phyloP scores from a whole-genome alignment of 108 stramenopile species.

The Stephanodiscus triporus region DNA sequence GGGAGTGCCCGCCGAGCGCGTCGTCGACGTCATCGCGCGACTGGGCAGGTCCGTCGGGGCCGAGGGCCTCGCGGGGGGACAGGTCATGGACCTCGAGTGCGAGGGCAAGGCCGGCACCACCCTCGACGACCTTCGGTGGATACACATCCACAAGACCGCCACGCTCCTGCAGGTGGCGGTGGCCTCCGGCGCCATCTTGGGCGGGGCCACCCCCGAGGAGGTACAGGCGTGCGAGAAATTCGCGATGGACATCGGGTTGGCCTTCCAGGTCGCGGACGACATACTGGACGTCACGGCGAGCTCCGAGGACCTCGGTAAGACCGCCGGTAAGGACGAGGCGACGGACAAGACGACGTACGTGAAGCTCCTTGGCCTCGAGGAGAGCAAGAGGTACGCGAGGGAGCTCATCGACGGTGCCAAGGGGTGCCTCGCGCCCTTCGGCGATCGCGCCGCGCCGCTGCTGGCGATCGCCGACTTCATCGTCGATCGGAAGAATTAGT shows the following conservation, averaged over 20 bases:
- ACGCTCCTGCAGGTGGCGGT: conserved; percentile 92
- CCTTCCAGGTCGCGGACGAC: conserved; percentile 98
- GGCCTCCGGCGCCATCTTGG: conserved; percentile 90
- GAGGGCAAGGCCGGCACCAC: conserved; percentile 90
- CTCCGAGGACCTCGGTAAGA: conserved; percentile 94
- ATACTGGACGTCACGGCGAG: conserved; percentile 96
- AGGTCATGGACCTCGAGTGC: conserved; percentile 95
- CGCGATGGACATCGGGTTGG: conserved; percentile 94
- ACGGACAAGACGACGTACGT: conserved; percentile 94
- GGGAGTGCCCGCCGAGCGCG: conserved; percentile 70
- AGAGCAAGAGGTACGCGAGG: conserved; percentile 85
- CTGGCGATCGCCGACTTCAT: conserved; percentile 94
- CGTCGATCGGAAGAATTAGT: conserved; percentile 90
- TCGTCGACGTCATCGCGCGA: conserved; percentile 89
- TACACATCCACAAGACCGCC: conserved; percentile 97
- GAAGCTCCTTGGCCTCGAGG: conserved; percentile 93
- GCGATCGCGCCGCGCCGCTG: conserved; percentile 85
- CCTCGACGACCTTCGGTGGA: conserved; percentile 94
- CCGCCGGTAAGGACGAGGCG: conserved; percentile 93
- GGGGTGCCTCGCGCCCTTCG: conserved; percentile 83
- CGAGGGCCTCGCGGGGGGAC: conserved; percentile 92
- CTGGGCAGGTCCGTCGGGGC: conserved; percentile 91
- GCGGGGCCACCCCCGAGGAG: conserved; percentile 89
- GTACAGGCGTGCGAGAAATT: conserved; percentile 87
- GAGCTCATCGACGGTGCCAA: conserved; percentile 88